Evolutionary conservation across 805 yeast genomes (phyloP).

Genomic region (Candida sonorensis): DNA sequence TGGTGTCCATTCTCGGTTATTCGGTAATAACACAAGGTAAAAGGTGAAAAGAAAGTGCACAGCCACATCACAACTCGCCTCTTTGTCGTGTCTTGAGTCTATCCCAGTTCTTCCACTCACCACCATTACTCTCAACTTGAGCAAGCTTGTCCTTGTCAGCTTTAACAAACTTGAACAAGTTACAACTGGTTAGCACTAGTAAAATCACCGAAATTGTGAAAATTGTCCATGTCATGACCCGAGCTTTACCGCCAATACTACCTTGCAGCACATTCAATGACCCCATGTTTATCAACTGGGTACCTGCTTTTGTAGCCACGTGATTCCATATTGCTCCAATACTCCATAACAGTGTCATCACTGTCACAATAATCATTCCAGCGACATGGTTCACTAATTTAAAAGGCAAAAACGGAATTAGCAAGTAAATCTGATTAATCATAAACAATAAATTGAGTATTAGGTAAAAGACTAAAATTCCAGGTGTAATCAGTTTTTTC

Average conservation of each 20-base stretch:
- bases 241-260: slow-evolving; percentile 42
- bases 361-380: slow-evolving; percentile 27
- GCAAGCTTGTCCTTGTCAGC: too few relatives aligned
- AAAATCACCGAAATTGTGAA: slow-evolving; percentile 42
- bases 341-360: slow-evolving; percentile 48
- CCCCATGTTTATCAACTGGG: slow-evolving; percentile 37
- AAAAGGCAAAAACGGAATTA: slow-evolving; percentile 45
- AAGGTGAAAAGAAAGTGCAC: too few relatives aligned
- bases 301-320: slow-evolving; percentile 44
- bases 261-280: slow-evolving; percentile 44
- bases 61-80: too few relatives aligned
- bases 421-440: slow-evolving; percentile 34
- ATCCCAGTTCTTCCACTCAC: too few relatives aligned
- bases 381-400: slow-evolving; percentile 21
- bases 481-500: slow-evolving; percentile 45
- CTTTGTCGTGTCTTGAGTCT: too few relatives aligned
- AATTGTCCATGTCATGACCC: slow-evolving; percentile 54
- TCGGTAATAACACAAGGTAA: too few relatives aligned
- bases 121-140: too few relatives aligned
- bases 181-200: slow-evolving; percentile 29
- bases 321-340: slow-evolving; percentile 59
- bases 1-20: too few relatives aligned
- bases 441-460: slow-evolving; percentile 36
- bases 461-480: slow-evolving; percentile 42
- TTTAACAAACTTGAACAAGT: slow-evolving; percentile 30